A percentile compares a stretch with the other conserved stretches of the same genome.
Evolutionary conservation across 805 yeast genomes (phyloP).

Genomic region (Yarrowia hollandica): DNA sequence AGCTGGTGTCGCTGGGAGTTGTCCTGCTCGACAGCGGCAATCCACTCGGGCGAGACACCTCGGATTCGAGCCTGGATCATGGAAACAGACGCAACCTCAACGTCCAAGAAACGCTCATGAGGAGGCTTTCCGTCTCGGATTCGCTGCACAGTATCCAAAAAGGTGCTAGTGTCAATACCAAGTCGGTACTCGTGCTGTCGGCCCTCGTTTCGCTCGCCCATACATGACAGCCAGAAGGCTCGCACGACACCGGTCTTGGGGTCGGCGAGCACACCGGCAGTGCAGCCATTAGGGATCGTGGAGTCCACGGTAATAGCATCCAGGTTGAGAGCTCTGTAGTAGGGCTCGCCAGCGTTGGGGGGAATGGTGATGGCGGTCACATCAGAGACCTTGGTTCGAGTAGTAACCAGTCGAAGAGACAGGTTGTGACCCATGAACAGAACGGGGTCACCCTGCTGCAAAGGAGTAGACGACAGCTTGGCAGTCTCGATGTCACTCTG

Average conservation of each 20-base stretch:
- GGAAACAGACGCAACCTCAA: constrained; percentile 69
- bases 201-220: constrained; percentile 68
- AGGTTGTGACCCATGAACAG: constrained; percentile 80
- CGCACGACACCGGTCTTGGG: constrained; percentile 68
- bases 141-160: constrained; percentile 55
- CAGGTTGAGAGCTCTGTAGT: constrained; percentile 81
- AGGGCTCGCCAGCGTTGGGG: constrained; percentile 64
- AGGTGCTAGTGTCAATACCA: constrained; percentile 75
- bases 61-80: constrained; percentile 75
- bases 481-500: constrained; percentile 73
- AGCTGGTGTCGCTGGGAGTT: constrained; percentile 70
- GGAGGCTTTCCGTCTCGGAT: constrained; percentile 55
- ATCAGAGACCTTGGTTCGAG: constrained; percentile 75
- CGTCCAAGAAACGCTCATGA: constrained; percentile 65
- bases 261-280: constrained; percentile 76
- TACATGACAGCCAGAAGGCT: constrained; percentile 80
- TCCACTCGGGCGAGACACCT: constrained; percentile 89
- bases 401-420: constrained; percentile 65
- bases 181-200: constrained; percentile 65
- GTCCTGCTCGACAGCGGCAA: constrained; percentile 61
- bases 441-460: constrained; percentile 73
- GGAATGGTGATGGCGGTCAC: constrained; percentile 74
- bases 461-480: constrained; percentile 53
- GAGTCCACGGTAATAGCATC: constrained; percentile 78
- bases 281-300: constrained; percentile 68